Evolutionary conservation across 805 yeast genomes (phyloP), one percentile per base, ranked within the genome.

Genomic region (Saccharomyces jurei): DNA sequence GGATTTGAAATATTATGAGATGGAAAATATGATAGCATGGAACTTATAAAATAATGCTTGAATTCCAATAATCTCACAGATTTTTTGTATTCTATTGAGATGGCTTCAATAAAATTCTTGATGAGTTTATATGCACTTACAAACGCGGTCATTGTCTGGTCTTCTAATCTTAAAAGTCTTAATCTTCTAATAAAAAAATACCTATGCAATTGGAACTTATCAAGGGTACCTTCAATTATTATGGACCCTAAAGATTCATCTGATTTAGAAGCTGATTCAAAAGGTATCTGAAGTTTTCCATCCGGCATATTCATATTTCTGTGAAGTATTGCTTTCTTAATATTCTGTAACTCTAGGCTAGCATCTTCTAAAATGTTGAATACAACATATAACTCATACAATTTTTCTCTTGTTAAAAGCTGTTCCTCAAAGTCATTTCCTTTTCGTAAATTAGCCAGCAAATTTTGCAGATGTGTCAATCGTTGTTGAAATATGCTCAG

Each of bases 341-440:
- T 53, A 10, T 36, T 48, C 6, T 55, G 51, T 28, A 69, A 52
- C 46, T 66, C 62, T n/a, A 26, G 30, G 10, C 54, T 54, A 1
- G 69, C 67, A 46, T 67, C 68, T 13, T 64, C 69, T 14, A 56
- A 50, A 41, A 70, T 53, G 29, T 64, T 63, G 41, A 69, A 64
- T 3, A 60, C 55, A n/a, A 63, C 50, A 49, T 61, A 69, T 9
- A 69, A 48, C 48, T 64, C 62, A 25, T 67, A 50, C 21, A 65
- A 48, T 21, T 59, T 63, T 54, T 68, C 72, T 48, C 65, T 56
- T 8, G 64, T 48, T 5, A 51, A 36, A 6, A 62, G 30, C 21
- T 52, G 41, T 48, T 63, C 57, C 49, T 58, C 48, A 52, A 54
- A 29, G 11, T 29, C 41, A 21, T 31, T 44, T 28, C 58, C 46